Percentiles rank a stretch among this genome's conserved stretches.
These are phyloP conservation scores for Suillus subluteus DNA, from an alignment of 768 basidiomycete species.

Conservation along the genomic window DNA sequence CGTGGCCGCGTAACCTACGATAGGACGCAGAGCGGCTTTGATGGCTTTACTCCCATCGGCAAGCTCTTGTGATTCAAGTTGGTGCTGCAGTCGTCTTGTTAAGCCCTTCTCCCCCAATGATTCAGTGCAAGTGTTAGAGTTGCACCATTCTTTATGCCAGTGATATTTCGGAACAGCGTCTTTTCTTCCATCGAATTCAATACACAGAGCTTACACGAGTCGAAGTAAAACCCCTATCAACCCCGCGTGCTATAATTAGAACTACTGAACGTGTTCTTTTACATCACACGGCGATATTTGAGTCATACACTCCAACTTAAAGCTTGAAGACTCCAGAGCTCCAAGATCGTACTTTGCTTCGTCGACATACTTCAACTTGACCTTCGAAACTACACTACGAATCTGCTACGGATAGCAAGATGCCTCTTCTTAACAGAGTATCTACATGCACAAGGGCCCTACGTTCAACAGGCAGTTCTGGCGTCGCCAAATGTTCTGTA, in stretches of 20 bases:
- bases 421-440: constrained; percentile 12
- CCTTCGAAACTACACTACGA: background rate
- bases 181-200: background rate
- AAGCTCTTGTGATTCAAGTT: constrained; percentile 36
- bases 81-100: background rate
- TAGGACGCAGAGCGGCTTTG: constrained; percentile 36
- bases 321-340: background rate
- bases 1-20: constrained; percentile 75
- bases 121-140: background rate
- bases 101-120: background rate
- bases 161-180: background rate
- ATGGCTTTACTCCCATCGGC: constrained; percentile 39
- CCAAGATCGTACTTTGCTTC: background rate
- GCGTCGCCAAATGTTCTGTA: background rate
- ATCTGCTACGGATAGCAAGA: background rate
- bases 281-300: background rate
- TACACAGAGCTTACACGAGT: background rate
- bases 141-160: background rate
- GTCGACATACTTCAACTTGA: constrained; percentile 3
- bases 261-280: background rate
- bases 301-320: background rate
- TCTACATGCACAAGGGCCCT: constrained; percentile 5
- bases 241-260: background rate
- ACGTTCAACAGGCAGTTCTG: constrained; percentile 7
- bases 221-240: background rate